A percentile compares a stretch with the other conserved stretches of the same genome.
phyloP scores from a whole-genome alignment of 2,329 filamentous ascomycete genomes.

The Phoma sp. region DNA sequence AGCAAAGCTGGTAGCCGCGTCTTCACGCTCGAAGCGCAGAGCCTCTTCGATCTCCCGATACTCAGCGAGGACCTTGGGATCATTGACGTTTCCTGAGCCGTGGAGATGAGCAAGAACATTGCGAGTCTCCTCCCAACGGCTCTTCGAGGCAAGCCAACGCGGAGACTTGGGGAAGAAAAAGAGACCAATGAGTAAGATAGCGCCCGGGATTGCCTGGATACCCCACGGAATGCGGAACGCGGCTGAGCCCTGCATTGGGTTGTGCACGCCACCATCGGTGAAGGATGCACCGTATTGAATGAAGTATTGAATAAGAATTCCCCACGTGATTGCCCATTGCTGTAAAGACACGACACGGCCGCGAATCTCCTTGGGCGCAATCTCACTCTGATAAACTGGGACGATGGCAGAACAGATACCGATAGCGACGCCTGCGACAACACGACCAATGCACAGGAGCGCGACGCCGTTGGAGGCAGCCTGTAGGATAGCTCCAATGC shows the following conservation, averaged over 20 bases:
- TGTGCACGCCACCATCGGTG: conserved; percentile 53
- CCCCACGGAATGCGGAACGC: conserved; percentile 53
- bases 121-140: conserved; percentile 71
- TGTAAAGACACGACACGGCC: conserved; percentile 69
- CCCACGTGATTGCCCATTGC: conserved; percentile 76
- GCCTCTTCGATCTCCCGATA: conserved; percentile 66
- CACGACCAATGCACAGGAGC: conserved; percentile 61
- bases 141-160: conserved; percentile 72
- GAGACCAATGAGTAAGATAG: conserved; percentile 48
- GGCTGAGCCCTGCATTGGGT: conserved; percentile 52
- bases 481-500: conserved; percentile 52
- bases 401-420: conserved; percentile 91
- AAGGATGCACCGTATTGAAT: conserved; percentile 69
- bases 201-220: conserved; percentile 50
- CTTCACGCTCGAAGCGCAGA: conserved; percentile 61
- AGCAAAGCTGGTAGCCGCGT: conserved; percentile 56
- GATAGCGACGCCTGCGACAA: conserved; percentile 84
- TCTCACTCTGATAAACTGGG: conserved; percentile 92
- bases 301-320: conserved; percentile 70
- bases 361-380: conserved; percentile 56
- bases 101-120: conserved; percentile 61
- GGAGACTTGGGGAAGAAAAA: conserved; percentile 60
- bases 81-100: conserved; percentile 60
- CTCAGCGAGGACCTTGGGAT: conserved; percentile 67
- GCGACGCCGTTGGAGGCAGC: conserved; percentile 47